Percentiles rank a stretch among this genome's conserved stretches.
Evolutionary conservation across 2,329 filamentous ascomycete species (phyloP).

Genomic region (Byssothecium circinans): DNA sequence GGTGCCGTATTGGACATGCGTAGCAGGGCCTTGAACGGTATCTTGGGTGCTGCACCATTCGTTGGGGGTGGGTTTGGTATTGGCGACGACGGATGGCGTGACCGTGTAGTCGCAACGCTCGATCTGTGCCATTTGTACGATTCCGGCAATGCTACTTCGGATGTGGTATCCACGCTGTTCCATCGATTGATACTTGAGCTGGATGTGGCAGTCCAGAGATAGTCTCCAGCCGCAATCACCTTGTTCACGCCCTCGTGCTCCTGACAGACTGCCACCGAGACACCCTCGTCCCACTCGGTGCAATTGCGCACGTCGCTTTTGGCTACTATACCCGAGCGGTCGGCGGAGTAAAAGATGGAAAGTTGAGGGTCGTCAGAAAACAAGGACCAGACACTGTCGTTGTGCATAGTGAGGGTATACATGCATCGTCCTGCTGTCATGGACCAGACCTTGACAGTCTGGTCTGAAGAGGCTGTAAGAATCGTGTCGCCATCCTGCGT

Average conservation of each 20-base stretch:
- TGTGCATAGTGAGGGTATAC: constrained; percentile 98
- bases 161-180: constrained; percentile 79
- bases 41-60: constrained; percentile 55
- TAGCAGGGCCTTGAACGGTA: constrained; percentile 76
- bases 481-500: constrained; percentile 88
- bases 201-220: constrained; percentile 87
- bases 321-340: constrained; percentile 88
- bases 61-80: constrained; percentile 30
- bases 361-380: constrained; percentile 86
- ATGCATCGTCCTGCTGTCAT: constrained; percentile 93
- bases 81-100: constrained; percentile 46
- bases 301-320: constrained; percentile 87
- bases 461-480: constrained; percentile 91
- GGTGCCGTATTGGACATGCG: constrained; percentile 81
- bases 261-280: constrained; percentile 87
- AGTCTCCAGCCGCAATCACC: constrained; percentile 65
- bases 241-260: constrained; percentile 82
- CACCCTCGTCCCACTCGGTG: constrained; percentile 79
- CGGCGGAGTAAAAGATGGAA: constrained; percentile 90
- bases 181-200: constrained; percentile 92
- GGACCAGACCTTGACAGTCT: constrained; percentile 98
- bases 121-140: constrained; percentile 57
- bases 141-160: constrained; percentile 64
- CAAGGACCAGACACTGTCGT: constrained; percentile 95
- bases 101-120: constrained; percentile 50